Base-by-base conservation (phyloP, 345 rosid species). In the Hypericum perforatum region DNA sequence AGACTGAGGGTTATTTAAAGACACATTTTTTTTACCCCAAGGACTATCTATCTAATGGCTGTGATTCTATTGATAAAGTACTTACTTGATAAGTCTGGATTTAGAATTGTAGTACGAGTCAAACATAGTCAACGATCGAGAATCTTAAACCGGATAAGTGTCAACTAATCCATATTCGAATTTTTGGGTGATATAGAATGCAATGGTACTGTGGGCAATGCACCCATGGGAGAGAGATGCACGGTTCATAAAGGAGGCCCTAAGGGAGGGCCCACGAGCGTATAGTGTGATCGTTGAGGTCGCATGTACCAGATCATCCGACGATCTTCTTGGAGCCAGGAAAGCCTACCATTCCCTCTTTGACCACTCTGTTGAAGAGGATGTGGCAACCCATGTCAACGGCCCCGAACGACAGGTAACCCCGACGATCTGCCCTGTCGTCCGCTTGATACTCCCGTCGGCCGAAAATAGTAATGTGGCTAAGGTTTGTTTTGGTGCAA, bases 211-310 rank as follows among this genome's bases (percentile, higher is more conserved):
- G 42, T 77, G 86, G 82, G 57, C 85, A 1, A 74, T 74, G 90
- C 95, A 92, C 63, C 94, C 94, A 7, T 85, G 96, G 95, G 95
- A 92, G 71, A 85, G 95, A 65, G 98, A 88, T 55, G 98, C 98
- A 0, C 84, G 95, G 52, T 58, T 83, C 71, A 37, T 83, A 41
- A 75, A 77, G 61, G 80, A 83, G 48, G 81, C 95, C 9, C 63
- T 92, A 55, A 64, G 9, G 32, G 74, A 79, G 49, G 86, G 84
- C 2, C 67, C 79, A 9, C 60, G 74, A 11, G 59, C 73, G 5
- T 80, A 79, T 58, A 71, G 65, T 44, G 63, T 78, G 50, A 80
- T 85, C 2, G 83, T 78, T 6, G 96, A 92, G 76, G 70, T 85
- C 4, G 79, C 98, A 5, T 82, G 96, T 67, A 81, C 94, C 1